Evolutionary conservation across 495 filamentous ascomycete genomes (phyloP).

Genomic region (Penicillium fimorum): DNA sequence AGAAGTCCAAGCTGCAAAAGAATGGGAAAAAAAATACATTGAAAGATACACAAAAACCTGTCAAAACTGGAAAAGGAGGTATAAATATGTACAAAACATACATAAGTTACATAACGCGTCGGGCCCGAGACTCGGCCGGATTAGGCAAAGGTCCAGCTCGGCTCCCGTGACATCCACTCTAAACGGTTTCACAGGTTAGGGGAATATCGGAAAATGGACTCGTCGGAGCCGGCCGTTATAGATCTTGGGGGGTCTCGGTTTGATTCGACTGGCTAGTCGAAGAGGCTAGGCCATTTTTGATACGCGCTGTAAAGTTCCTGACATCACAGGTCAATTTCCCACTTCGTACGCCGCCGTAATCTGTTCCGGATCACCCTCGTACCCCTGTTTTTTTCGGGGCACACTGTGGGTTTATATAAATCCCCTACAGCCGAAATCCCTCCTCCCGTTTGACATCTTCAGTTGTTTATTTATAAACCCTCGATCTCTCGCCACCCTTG

Average conservation of each 20-base stretch:
- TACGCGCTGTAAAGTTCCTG: constrained; percentile 6
- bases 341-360: constrained; percentile 19
- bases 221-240: constrained; percentile 37
- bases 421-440: constrained; percentile 4
- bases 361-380: constrained; percentile 8
- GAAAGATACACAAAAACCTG: no score
- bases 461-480: constrained; percentile 4
- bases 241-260: constrained; percentile 34
- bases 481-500: constrained; percentile 4
- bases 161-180: constrained; percentile 11
- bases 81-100: not conserved
- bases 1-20: no score
- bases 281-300: constrained; percentile 2
- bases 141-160: constrained; percentile 16
- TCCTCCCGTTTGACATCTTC: constrained; percentile 3
- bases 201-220: constrained; percentile 7
- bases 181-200: constrained; percentile 18
- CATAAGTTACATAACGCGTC: constrained; percentile 11
- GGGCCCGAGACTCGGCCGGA: constrained; percentile 38
- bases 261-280: constrained; percentile 1
- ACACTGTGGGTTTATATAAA: constrained; percentile 19
- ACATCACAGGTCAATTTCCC: constrained; percentile 27
- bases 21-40: not conserved
- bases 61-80: not conserved
- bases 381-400: constrained; percentile 12